Evolutionary conservation across 202 grass and related monocot genomes (phyloP).

Genomic region (Schoenoplectus tabernaemontani): DNA sequence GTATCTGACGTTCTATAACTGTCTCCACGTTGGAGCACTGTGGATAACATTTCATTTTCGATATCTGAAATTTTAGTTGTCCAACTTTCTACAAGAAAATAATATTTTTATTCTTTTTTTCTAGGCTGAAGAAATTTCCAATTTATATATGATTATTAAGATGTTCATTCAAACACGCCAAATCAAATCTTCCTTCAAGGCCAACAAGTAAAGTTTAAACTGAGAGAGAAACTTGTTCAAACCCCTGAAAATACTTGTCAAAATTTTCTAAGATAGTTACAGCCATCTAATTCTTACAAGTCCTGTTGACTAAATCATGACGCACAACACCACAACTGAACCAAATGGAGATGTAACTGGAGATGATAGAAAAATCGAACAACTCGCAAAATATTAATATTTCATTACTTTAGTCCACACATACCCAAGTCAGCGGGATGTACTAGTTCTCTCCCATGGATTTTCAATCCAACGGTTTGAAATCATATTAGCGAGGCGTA

Average conservation of each 20-base stretch:
- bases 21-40: too few relatives aligned
- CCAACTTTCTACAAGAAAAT: neutral
- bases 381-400: neutral
- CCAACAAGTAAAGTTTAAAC: neutral
- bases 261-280: neutral
- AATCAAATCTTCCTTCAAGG: conserved; percentile 5
- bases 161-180: conserved; percentile 6
- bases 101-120: neutral
- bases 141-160: neutral
- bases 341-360: neutral
- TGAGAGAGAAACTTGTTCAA: neutral
- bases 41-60: neutral
- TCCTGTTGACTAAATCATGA: neutral
- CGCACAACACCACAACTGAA: neutral
- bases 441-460: neutral
- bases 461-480: neutral
- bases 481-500: too few relatives aligned
- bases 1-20: neutral
- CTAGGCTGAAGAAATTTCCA: neutral
- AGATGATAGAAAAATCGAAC: neutral
- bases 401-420: neutral
- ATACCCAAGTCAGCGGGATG: neutral
- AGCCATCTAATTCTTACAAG: conserved; percentile 2
- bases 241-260: neutral
- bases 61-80: neutral